phyloP scores from a whole-genome alignment of 75 land plant genomes.

The Sequoia sempervirens region DNA sequence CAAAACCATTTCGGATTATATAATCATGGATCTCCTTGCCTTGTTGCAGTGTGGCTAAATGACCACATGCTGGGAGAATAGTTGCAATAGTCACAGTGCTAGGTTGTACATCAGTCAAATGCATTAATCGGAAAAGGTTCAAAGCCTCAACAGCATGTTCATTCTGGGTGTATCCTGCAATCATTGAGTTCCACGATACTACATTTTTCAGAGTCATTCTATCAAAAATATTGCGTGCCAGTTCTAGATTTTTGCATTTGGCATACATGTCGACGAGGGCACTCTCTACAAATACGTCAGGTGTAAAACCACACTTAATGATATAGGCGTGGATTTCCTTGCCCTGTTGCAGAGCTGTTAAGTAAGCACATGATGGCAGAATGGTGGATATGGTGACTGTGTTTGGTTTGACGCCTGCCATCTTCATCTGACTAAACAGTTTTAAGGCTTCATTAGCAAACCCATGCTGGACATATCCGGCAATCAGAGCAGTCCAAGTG shows the following conservation, averaged over 20 bases:
- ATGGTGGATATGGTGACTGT: conserved; percentile 27
- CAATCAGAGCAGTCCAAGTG: conserved; percentile 60
- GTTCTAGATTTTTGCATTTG: conserved; percentile 11
- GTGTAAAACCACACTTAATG: conserved; percentile 24
- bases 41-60: conserved; percentile 5
- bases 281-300: conserved; percentile 5
- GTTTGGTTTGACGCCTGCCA: conserved; percentile 35
- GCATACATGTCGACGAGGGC: conserved; percentile 24
- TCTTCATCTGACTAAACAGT: conserved; percentile 38
- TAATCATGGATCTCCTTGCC: conserved; percentile 15
- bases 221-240: conserved; percentile 15
- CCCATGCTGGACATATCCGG: conserved; percentile 26
- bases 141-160: conserved; percentile 10
- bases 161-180: conserved; percentile 16
- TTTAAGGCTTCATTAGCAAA: conserved; percentile 15
- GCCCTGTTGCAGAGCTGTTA: conserved; percentile 16
- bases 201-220: conserved; percentile 2
- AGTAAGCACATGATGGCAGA: conserved; percentile 30
- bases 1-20: conserved; percentile 6
- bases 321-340: conserved; percentile 31
- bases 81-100: conserved; percentile 9
- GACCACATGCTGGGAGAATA: conserved; percentile 16
- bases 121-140: conserved; percentile 2
- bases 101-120: conserved; percentile 14
- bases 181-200: conserved; percentile 18